Evolutionary conservation across 768 basidiomycete genomes (phyloP).

Genomic region (Leccinum subtestaceum): DNA sequence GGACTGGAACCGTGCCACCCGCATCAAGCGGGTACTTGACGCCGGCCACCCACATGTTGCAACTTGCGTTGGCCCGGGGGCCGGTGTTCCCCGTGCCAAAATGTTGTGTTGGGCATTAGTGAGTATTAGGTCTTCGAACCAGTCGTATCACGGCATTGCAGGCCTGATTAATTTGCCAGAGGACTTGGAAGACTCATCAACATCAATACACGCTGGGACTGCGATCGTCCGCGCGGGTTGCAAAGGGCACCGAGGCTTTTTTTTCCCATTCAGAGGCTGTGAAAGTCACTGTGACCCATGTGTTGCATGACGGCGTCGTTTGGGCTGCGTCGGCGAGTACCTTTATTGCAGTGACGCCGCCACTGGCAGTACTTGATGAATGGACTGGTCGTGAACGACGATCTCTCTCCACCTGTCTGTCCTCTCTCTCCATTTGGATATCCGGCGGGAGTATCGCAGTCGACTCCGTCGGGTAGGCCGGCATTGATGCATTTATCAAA

Average conservation of each 20-base stretch:
- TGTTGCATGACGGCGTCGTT: neutral
- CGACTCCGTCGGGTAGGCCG: constrained; percentile 6
- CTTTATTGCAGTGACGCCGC: neutral
- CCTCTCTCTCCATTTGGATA: neutral
- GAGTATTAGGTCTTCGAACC: neutral
- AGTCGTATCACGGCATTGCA: neutral
- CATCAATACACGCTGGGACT: neutral
- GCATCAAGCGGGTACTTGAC: neutral
- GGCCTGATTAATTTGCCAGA: neutral
- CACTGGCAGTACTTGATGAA: neutral
- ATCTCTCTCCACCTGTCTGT: neutral
- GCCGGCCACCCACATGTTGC: neutral
- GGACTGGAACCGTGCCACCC: neutral
- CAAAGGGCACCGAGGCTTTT: neutral
- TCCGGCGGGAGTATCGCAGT: neutral
- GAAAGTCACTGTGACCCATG: neutral
- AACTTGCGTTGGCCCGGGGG: no score
- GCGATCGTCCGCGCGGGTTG: neutral
- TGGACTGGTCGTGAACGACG: neutral
- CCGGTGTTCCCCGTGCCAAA: no score
- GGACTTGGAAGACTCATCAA: no score
- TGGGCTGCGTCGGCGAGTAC: neutral
- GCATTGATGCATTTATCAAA: neutral
- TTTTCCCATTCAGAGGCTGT: neutral
- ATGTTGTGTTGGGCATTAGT: no score